Evolutionary conservation across 176 grass and related monocot genomes (phyloP).

Genomic region (Pharus latifolius): DNA sequence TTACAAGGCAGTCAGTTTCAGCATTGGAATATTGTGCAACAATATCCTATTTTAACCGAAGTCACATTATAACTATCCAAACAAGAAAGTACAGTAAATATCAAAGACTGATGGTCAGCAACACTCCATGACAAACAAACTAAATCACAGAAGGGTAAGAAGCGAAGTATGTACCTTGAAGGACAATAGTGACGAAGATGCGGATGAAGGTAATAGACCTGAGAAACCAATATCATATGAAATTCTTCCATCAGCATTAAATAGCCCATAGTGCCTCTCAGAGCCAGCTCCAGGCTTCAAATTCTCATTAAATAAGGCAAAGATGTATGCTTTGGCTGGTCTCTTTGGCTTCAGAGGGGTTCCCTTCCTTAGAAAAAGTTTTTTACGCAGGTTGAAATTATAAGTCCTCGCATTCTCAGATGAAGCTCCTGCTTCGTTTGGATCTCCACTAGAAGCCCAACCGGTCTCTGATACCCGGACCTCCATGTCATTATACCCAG

Average conservation of each 20-base stretch:
- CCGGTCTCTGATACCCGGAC: constrained; percentile 90
- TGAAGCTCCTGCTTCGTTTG: constrained; percentile 63
- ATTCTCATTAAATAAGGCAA: constrained; percentile 98
- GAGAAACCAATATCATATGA: constrained; percentile 78
- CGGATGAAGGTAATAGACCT: constrained; percentile 59
- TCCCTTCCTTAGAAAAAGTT: constrained; percentile 83
- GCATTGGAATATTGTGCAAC: background rate
- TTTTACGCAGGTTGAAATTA: constrained; percentile 88
- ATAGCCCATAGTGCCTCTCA: constrained; percentile 88
- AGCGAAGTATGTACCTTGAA: constrained; percentile 47
- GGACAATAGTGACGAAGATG: constrained; percentile 32
- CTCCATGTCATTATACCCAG: constrained; percentile 82
- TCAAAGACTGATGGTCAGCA: background rate
- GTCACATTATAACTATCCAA: background rate
- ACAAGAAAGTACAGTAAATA: background rate
- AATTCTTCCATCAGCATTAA: constrained; percentile 88
- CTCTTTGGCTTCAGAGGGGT: constrained; percentile 83
- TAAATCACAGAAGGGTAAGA: background rate
- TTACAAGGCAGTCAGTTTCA: background rate
- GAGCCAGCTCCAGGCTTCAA: constrained; percentile 52
- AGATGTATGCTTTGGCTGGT: constrained; percentile 75
- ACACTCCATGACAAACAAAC: background rate
- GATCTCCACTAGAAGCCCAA: constrained; percentile 84
- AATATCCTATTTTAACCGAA: background rate
- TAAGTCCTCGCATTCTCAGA: constrained; percentile 83